These are phyloP conservation scores for Conoideocrella luteorostrata DNA, from an alignment of 2,329 filamentous ascomycete species.

Conservation along the genomic window DNA sequence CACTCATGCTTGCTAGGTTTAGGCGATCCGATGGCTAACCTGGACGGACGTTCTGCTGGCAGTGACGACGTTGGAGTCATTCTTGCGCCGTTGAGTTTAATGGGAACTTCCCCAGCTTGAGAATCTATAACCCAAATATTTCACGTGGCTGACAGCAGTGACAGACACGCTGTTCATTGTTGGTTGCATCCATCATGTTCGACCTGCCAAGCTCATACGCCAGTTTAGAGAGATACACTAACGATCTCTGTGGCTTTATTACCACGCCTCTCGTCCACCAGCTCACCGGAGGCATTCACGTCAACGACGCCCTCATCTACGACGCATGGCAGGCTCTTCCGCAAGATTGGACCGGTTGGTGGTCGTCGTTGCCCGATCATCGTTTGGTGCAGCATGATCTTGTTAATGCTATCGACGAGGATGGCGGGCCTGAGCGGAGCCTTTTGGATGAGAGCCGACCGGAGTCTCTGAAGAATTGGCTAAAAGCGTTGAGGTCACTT, in stretches of 20 bases:
- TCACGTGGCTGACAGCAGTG: too few species aligned
- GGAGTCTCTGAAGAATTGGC: conserved; percentile 18
- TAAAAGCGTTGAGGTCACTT: conserved; percentile 16
- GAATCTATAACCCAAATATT: too few species aligned
- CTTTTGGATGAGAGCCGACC: conserved; percentile 8
- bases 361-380: conserved; percentile 20
- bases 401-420: conserved; percentile 21
- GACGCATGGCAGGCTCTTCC: conserved; percentile 24
- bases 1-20: too few species aligned
- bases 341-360: conserved; percentile 23
- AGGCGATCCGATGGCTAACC: too few species aligned
- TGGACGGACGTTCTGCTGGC: too few species aligned
- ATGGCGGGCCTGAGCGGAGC: background rate
- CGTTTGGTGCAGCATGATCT: conserved; percentile 23
- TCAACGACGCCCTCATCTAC: conserved; percentile 26
- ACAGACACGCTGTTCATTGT: too few species aligned
- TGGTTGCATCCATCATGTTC: conserved; percentile 9
- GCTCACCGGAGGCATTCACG: conserved; percentile 27
- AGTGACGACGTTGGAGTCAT: too few species aligned
- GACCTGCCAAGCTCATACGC: conserved; percentile 11
- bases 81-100: too few species aligned
- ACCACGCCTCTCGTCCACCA: conserved; percentile 22
- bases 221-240: conserved; percentile 16
- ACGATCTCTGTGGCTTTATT: conserved; percentile 18
- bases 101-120: too few species aligned